Conservation (phyloP, 164 flowering plant species). For the Macadamia tetraphylla region DNA sequence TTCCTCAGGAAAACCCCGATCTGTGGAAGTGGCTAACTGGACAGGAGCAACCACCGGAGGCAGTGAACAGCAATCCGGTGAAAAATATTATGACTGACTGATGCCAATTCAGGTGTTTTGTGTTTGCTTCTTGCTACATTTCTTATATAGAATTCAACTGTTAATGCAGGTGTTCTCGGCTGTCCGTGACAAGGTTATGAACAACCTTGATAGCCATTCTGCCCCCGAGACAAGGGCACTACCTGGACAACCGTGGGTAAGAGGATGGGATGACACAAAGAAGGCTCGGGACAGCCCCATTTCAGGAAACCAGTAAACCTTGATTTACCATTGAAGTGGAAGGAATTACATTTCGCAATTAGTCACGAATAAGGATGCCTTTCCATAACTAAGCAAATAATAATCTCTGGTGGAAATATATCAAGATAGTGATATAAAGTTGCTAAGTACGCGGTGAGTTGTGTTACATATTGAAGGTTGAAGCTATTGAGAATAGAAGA, state of each 20-base stretch:
- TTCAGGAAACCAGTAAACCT: slow-evolving; percentile 37
- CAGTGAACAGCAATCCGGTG: slow-evolving; percentile 65
- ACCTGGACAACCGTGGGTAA: slow-evolving; percentile 91
- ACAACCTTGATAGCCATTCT: slow-evolving; percentile 60
- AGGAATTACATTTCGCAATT: neutral
- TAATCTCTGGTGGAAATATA: neutral
- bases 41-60: slow-evolving; percentile 89
- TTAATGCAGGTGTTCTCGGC: slow-evolving; percentile 61
- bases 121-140: neutral
- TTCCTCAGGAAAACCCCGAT: slow-evolving; percentile 85
- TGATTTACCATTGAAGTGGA: neutral
- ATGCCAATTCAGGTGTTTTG: neutral
- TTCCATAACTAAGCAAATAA: neutral
- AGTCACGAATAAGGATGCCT: neutral
- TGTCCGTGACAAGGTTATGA: slow-evolving; percentile 51
- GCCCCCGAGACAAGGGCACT: slow-evolving; percentile 81
- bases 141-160: neutral
- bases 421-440: too few relatives aligned
- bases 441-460: too few relatives aligned
- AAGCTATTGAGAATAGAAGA: too few relatives aligned
- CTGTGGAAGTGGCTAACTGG: slow-evolving; percentile 88
- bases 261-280: slow-evolving; percentile 95
- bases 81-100: slow-evolving; percentile 10
- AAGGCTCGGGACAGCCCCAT: slow-evolving; percentile 58
- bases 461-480: too few relatives aligned